Base-by-base conservation (phyloP, 176 grass and related monocot genomes). In the Avena eriantha region DNA sequence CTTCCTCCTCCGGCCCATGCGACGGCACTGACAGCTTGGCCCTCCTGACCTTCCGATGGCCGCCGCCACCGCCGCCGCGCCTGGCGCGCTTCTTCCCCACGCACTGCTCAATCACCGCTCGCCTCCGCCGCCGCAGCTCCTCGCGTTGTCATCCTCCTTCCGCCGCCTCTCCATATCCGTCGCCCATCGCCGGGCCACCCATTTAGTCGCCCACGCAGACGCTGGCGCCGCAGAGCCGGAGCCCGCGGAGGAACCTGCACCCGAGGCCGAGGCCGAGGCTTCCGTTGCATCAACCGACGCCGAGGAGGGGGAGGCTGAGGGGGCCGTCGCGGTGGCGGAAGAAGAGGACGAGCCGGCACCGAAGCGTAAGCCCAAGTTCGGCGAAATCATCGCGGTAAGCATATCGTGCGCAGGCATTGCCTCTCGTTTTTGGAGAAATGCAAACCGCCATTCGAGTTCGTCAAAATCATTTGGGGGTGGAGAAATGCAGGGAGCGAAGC, bases 351-450 rank as follows among this genome's bases (percentile, higher is more conserved):
- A 84, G 73, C 90, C 87, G 53, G 88, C 92, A 74, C 80, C 87
- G 61, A 34, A 80, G 67, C 86, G 76, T 47, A 94, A 93, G 66
- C 92, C 53, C 61, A 96, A 99, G 73, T 93, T 98, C 60, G 92
- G 92, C 51, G 97, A 99, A 45, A 93, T 99, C 43, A 94, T 99
- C 66, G 94, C 94, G 94, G 97, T 96, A 87, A 96, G 81, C 18
- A 78, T 77, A 54, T 46, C 50, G 59, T 84, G 19, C 33, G 0
- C 18, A 13, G 3, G 7, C 16, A 43, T 69, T 77, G 4, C 72
- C 43, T n/a, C 19, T 51, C 36, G 1, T 4, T 9, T 53, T 69
- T 54, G 64, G 3, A 36, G 29, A 69, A 69, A 82, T 54, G 63
- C 63, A 82, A 69, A 0, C 29, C 29, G 19, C 18, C 12, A 2